Conservation (phyloP, 805 yeast genomes). For the Metschnikowia kofuensis region DNA sequence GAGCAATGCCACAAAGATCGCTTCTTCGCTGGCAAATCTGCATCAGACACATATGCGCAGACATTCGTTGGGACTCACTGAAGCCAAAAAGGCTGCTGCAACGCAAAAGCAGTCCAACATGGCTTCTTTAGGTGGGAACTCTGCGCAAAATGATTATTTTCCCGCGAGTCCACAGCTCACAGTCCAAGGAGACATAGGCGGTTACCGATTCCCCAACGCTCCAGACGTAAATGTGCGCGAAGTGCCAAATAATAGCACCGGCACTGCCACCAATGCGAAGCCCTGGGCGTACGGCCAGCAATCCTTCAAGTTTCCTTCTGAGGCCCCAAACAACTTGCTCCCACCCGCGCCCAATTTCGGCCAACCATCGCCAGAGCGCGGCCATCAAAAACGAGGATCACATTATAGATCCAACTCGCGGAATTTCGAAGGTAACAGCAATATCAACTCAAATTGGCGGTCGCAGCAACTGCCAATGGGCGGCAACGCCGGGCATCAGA, state of each 20-base stretch:
- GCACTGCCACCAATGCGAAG: constrained; percentile 17
- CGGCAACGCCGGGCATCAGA: constrained; percentile 20
- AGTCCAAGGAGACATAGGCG: constrained; percentile 21
- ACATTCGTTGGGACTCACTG: constrained; percentile 87
- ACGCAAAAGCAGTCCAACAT: constrained; percentile 57
- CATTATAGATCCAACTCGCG: constrained; percentile 40
- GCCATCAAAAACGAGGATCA: constrained; percentile 39
- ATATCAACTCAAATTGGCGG: constrained; percentile 61
- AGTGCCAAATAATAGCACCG: constrained; percentile 31
- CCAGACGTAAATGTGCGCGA: constrained; percentile 19
- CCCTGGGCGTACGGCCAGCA: constrained; percentile 44
- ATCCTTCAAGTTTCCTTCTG: constrained; percentile 59
- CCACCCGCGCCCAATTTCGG: constrained; percentile 57
- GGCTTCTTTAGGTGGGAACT: constrained; percentile 23
- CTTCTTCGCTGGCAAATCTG: constrained; percentile 26
- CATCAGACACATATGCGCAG: constrained; percentile 78
- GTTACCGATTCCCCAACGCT: constrained; percentile 59
- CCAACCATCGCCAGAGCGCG: constrained; percentile 38
- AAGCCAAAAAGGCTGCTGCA: constrained; percentile 97
- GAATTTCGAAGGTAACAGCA: constrained; percentile 39
- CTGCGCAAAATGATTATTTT: constrained; percentile 8
- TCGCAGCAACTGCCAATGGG: constrained; percentile 44
- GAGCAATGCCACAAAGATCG: constrained; percentile 28
- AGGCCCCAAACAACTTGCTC: constrained; percentile 31
- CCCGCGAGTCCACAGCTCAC: constrained; percentile 17